phyloP scores from a whole-genome alignment of 2,329 filamentous ascomycete genomes.

The Podosphaera fusca region DNA sequence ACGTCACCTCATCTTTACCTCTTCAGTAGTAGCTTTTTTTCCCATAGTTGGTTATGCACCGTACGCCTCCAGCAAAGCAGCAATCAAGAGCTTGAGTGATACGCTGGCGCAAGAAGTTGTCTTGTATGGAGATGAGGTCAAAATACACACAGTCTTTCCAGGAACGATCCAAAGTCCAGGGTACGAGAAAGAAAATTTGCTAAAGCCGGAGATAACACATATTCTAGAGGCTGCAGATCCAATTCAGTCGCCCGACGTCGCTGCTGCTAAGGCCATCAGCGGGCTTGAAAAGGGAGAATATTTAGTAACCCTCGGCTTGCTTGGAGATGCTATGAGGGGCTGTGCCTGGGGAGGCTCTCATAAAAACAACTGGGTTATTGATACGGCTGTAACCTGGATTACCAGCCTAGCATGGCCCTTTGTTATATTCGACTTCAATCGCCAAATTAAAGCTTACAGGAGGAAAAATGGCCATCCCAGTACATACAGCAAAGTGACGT shows the following conservation, averaged over 20 bases:
- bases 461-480: slow-evolving; percentile 35
- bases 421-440: slow-evolving; percentile 29
- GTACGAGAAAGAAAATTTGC: slow-evolving; percentile 47
- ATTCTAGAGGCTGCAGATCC: slow-evolving; percentile 66
- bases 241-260: slow-evolving; percentile 52
- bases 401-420: slow-evolving; percentile 33
- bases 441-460: slow-evolving; percentile 31
- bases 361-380: slow-evolving; percentile 35
- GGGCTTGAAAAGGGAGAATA: slow-evolving; percentile 65
- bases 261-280: slow-evolving; percentile 44
- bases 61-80: slow-evolving; percentile 69
- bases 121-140: slow-evolving; percentile 64
- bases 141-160: slow-evolving; percentile 63
- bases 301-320: slow-evolving; percentile 49
- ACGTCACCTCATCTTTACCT: slow-evolving; percentile 73
- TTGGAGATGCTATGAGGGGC: slow-evolving; percentile 52
- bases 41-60: slow-evolving; percentile 61
- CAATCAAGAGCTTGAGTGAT: slow-evolving; percentile 64
- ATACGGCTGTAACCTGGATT: slow-evolving; percentile 32
- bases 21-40: slow-evolving; percentile 51
- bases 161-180: slow-evolving; percentile 64
- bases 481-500: slow-evolving; percentile 10
- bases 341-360: slow-evolving; percentile 28
- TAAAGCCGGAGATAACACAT: slow-evolving; percentile 61
- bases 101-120: slow-evolving; percentile 63